Evolutionary conservation across 176 grass and related monocot species (phyloP).

Genomic region (Eremochloa ophiuroides): DNA sequence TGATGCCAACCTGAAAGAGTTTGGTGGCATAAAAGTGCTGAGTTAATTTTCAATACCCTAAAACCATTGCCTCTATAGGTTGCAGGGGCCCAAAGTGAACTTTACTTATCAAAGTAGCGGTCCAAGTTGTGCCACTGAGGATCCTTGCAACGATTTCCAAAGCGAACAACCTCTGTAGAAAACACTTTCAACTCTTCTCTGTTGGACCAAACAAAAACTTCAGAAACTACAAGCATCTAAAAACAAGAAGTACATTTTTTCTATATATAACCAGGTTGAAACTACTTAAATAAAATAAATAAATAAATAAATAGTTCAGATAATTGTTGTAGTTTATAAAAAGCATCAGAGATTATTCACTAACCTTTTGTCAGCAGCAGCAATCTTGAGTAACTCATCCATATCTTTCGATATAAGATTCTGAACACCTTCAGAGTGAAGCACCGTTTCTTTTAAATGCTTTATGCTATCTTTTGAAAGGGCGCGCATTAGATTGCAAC

Average conservation of each 20-base stretch:
- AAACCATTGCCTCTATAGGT: constrained; percentile 16
- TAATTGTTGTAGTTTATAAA: constrained; percentile 26
- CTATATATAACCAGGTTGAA: background rate
- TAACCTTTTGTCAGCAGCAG: constrained; percentile 91
- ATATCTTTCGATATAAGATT: constrained; percentile 91
- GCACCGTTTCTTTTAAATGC: constrained; percentile 89
- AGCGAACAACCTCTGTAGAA: constrained; percentile 81
- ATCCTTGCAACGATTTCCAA: constrained; percentile 99
- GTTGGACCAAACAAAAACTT: constrained; percentile 38
- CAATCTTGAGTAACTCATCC: constrained; percentile 84
- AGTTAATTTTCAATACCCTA: background rate
- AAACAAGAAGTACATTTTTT: background rate
- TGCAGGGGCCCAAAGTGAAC: constrained; percentile 18
- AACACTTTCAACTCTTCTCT: constrained; percentile 98
- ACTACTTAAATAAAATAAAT: constrained; percentile 17
- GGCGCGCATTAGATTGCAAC: constrained; percentile 81
- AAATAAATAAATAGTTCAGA: background rate
- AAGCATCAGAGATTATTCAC: background rate
- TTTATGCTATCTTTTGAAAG: constrained; percentile 93
- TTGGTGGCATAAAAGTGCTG: constrained; percentile 1
- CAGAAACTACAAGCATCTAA: constrained; percentile 18
- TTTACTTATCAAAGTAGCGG: constrained; percentile 93
- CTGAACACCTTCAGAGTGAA: constrained; percentile 89
- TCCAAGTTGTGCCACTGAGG: constrained; percentile 98
- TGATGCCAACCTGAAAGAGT: constrained; percentile 56